Evolutionary conservation across 2,329 filamentous ascomycete species (phyloP).

Genomic region (Aspergillus viridinutans): DNA sequence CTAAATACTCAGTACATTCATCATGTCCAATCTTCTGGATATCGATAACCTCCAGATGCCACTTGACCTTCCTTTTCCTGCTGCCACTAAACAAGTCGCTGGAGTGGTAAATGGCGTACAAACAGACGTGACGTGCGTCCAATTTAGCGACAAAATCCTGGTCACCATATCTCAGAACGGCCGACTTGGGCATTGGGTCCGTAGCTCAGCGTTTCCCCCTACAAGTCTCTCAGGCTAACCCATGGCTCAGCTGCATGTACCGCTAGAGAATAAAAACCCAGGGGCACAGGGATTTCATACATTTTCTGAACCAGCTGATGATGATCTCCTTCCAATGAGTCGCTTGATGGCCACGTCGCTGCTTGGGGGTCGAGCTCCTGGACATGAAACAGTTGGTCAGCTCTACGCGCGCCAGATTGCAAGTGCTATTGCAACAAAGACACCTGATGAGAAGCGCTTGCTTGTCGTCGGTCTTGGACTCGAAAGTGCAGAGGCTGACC

Average conservation of each 20-base stretch:
- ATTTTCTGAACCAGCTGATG: constrained; percentile 42
- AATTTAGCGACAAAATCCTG: constrained; percentile 86
- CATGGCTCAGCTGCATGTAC: constrained; percentile 26
- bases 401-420: constrained; percentile 87
- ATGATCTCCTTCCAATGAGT: constrained; percentile 66
- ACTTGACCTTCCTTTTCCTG: constrained; percentile 61
- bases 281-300: constrained; percentile 36
- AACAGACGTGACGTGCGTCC: constrained; percentile 69
- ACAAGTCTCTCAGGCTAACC: constrained; percentile 6
- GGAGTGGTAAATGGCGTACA: constrained; percentile 62
- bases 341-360: constrained; percentile 84
- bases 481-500: constrained; percentile 40
- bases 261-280: constrained; percentile 32
- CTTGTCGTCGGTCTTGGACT: constrained; percentile 58
- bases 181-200: constrained; percentile 85
- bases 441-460: constrained; percentile 58
- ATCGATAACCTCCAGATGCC: constrained; percentile 37
- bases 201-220: constrained; percentile 15
- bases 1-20: not conserved
- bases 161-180: constrained; percentile 85
- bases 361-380: constrained; percentile 73
- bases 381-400: constrained; percentile 79
- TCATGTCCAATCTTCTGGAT: constrained; percentile 25
- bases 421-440: constrained; percentile 67
- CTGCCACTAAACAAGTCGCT: constrained; percentile 55